phyloP scores from a whole-genome alignment of 1,139 yeast genomes.

The Candida sojae region DNA sequence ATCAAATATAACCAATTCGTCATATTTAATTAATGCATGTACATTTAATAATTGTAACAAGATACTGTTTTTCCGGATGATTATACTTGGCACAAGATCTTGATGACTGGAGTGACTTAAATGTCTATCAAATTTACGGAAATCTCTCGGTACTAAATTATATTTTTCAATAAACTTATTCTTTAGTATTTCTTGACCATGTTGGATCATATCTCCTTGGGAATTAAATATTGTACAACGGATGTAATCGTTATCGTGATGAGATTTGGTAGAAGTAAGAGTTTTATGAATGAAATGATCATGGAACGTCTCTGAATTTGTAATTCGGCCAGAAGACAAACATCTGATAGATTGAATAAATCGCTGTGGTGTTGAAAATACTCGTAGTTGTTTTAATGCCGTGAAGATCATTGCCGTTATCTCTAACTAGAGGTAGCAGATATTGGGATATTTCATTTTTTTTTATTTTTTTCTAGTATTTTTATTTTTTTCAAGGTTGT shows the following conservation, averaged over 20 bases:
- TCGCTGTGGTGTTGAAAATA: not conserved
- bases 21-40: constrained; percentile 42
- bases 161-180: constrained; percentile 38
- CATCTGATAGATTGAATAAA: not conserved
- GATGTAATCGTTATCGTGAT: constrained; percentile 29
- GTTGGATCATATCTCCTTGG: constrained; percentile 38
- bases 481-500: too few species aligned
- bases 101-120: constrained; percentile 12
- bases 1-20: constrained; percentile 44
- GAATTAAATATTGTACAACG: constrained; percentile 61
- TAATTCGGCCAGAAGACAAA: not conserved
- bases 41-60: constrained; percentile 42
- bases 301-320: constrained; percentile 9
- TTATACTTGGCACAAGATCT: constrained; percentile 47
- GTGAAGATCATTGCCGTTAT: not conserved
- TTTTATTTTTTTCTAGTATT: too few species aligned
- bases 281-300: constrained; percentile 16
- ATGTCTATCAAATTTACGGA: constrained; percentile 33
- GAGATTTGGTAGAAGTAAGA: constrained; percentile 12
- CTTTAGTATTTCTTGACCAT: constrained; percentile 41
- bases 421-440: too few species aligned
- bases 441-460: too few species aligned
- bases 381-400: not conserved
- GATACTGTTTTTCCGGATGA: constrained; percentile 39
- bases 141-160: constrained; percentile 41